These are phyloP conservation scores for Pseudogymnoascus pannorum DNA, from an alignment of 2,329 filamentous ascomycete species.

Conservation along the genomic window DNA sequence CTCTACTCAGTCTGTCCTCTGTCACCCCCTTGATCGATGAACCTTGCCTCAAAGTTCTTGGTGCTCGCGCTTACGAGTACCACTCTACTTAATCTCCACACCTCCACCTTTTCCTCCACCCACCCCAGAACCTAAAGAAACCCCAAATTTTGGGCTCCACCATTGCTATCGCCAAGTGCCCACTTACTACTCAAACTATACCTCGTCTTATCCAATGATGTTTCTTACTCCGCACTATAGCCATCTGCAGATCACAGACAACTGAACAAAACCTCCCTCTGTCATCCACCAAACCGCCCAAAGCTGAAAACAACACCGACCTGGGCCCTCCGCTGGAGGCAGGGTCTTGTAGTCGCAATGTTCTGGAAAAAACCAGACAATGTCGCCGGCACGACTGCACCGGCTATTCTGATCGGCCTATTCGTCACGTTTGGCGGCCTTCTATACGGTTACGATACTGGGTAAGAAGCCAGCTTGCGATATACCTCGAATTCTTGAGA, in stretches of 20 bases:
- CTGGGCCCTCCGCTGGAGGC: slow-evolving; percentile 5
- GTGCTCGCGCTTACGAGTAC: not conserved
- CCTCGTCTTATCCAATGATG: slow-evolving; percentile 3
- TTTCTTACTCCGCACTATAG: slow-evolving; percentile 4
- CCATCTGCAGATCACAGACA: slow-evolving; percentile 2
- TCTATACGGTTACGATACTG: slow-evolving; percentile 64
- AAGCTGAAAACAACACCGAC: slow-evolving; percentile 6
- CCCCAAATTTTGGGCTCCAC: slow-evolving; percentile 7
- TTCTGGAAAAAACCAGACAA: slow-evolving; percentile 65
- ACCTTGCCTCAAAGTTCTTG: not conserved
- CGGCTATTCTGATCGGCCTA: slow-evolving; percentile 63
- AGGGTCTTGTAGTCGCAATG: slow-evolving; percentile 5
- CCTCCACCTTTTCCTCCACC: not conserved
- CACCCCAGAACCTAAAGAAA: slow-evolving; percentile 6
- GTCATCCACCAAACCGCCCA: not conserved
- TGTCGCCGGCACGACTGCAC: slow-evolving; percentile 65
- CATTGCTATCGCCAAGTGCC: not conserved
- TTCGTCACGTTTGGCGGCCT: slow-evolving; percentile 64
- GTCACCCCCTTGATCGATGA: slow-evolving; percentile 3
- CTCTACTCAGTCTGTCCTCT: not conserved
- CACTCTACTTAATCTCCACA: slow-evolving; percentile 4
- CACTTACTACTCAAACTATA: not conserved
- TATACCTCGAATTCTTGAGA: not conserved
- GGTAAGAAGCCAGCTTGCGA: slow-evolving; percentile 40
- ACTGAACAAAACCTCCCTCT: slow-evolving; percentile 6